Base-by-base conservation (phyloP, 208 protist genomes). In the Trypanosoma lewisi region DNA sequence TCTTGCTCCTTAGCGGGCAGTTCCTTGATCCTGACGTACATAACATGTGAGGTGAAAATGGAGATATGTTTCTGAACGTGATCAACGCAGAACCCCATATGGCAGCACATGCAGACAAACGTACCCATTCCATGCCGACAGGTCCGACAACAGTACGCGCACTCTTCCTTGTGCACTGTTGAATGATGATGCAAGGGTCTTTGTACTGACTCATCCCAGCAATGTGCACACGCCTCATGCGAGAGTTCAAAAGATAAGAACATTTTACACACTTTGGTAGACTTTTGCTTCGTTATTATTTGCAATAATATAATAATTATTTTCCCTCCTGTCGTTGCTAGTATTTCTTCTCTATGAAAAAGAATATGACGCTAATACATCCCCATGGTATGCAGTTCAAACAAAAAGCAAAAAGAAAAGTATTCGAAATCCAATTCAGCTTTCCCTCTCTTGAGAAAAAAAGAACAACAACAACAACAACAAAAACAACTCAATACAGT, bases 81-180 rank as follows among this genome's bases (percentile, higher is more conserved):
- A n/a, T 73, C 76, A 9, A 45, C 50, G 60, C 90, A 96, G 6
- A 96, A 23, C 5, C 85, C 87, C 1, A 73, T 69, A 59, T 83
- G 83, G 75, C 87, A 96, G 23, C 45, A 69, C 85, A 96, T 93
- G 58, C 87, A 96, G 4, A 94, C 85, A 54, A 85, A 85, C 14
- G 93, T 51, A 2, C 90, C 90, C n/a, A 66, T 67, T 4, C 73
- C 73, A 36, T 85, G 67, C 23, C 59, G 53, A 62, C 80, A 87
- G 16, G 85, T 81, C 34, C 76, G 60, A 73, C 85, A 93, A 75
- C 90, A 96, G 68, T 96, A 96, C 28, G 87, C 85, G 37, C 90
- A 96, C 54, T 96, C 87, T 50, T 96, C 90, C 16, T 83, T 83
- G 58, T 94, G 78, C 36, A 96, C 73, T n/a, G 70, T 67, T 36